Evolutionary conservation across 345 rosid genomes (phyloP).

Genomic region (Pugionium cornutum): DNA sequence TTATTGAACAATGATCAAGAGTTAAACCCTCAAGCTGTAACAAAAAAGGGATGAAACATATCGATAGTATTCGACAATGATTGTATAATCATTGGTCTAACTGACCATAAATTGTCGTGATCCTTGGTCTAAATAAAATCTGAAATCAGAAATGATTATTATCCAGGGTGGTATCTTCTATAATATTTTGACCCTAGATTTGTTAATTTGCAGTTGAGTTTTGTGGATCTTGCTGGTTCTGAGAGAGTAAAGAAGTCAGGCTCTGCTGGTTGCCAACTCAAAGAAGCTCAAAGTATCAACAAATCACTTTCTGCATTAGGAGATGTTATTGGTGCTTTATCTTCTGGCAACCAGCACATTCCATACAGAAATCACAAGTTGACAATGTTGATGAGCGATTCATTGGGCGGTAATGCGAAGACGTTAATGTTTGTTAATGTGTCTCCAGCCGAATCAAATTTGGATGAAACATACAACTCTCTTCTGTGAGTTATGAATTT

Average conservation of each 20-base stretch:
- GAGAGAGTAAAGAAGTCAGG: constrained; percentile 95
- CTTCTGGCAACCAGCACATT: constrained; percentile 80
- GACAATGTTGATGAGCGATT: constrained; percentile 97
- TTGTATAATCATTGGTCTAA: too few species aligned
- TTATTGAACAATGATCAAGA: neutral
- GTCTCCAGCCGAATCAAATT: constrained; percentile 84
- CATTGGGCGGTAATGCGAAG: constrained; percentile 97
- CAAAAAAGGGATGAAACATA: too few species aligned
- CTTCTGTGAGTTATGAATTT: constrained; percentile 52
- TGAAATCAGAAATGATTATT: neutral
- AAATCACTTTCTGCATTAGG: constrained; percentile 96
- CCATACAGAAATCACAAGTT: constrained; percentile 95
- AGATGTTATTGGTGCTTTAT: constrained; percentile 89
- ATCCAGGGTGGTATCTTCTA: constrained; percentile 20
- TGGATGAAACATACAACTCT: constrained; percentile 93
- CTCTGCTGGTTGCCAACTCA: constrained; percentile 81
- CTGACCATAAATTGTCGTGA: neutral
- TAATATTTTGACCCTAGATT: constrained; percentile 5
- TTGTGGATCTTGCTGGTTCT: constrained; percentile 98
- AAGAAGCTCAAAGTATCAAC: constrained; percentile 97
- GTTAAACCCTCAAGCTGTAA: too few species aligned
- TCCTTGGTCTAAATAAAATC: too few species aligned
- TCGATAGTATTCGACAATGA: neutral
- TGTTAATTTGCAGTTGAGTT: constrained; percentile 69
- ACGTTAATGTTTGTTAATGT: constrained; percentile 94